These are phyloP conservation scores for Coemansia sp. DNA, from an alignment of 192 early-diverging fungal species.

Conservation along the genomic window DNA sequence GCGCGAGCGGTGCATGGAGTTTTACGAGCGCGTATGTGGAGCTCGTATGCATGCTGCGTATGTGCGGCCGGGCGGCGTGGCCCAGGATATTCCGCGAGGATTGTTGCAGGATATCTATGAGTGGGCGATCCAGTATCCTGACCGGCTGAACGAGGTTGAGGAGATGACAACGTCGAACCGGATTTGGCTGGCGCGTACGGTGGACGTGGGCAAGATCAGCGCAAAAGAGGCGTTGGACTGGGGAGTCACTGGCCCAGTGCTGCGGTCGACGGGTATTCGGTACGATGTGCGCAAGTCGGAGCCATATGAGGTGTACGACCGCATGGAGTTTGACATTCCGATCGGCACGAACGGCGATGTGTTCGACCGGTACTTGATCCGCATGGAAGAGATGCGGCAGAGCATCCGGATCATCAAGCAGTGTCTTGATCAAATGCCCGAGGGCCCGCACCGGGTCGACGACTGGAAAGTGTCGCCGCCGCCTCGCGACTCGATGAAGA, in stretches of 20 bases:
- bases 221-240: conserved; percentile 87
- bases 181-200: conserved; percentile 90
- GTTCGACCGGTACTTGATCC: conserved; percentile 94
- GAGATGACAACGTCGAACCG: conserved; percentile 91
- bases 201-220: conserved; percentile 83
- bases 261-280: conserved; percentile 88
- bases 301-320: conserved; percentile 95
- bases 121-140: conserved; percentile 89
- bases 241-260: conserved; percentile 93
- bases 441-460: conserved; percentile 91
- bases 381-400: conserved; percentile 99
- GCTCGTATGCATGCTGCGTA: conserved; percentile 98
- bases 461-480: conserved; percentile 97
- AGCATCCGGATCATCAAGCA: conserved; percentile 92
- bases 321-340: conserved; percentile 96
- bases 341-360: conserved; percentile 93
- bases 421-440: conserved; percentile 94
- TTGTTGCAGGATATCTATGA: conserved; percentile 93
- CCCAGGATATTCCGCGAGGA: conserved; percentile 89
- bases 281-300: conserved; percentile 93
- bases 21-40: conserved; percentile 97
- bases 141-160: conserved; percentile 92
- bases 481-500: conserved; percentile 91
- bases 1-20: conserved; percentile 99
- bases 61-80: conserved; percentile 93